Conservation (phyloP, 257 asterid genomes). For the Solanum phureja region DNA sequence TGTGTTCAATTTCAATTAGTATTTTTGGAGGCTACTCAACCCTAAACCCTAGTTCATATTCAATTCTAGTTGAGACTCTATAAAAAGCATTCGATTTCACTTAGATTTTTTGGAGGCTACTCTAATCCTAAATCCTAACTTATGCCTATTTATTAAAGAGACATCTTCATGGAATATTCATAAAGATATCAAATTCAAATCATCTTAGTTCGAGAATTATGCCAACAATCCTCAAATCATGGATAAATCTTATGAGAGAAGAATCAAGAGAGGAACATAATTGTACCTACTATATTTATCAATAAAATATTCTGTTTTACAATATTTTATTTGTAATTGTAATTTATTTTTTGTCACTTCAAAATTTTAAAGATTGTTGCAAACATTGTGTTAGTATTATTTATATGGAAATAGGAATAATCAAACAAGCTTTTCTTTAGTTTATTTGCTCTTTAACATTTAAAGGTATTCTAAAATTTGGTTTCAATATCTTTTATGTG, state of each 20-base stretch:
- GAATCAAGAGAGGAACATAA: neutral
- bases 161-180: too few species aligned
- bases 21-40: fast-evolving
- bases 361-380: neutral
- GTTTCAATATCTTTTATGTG: neutral
- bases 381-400: neutral
- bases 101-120: neutral
- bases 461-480: neutral
- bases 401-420: neutral
- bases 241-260: too few species aligned
- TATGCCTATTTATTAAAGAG: neutral
- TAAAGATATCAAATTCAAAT: too few species aligned
- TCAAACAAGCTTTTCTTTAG: neutral
- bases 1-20: neutral
- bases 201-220: too few species aligned
- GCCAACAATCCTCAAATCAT: too few species aligned
- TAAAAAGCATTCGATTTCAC: too few species aligned
- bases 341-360: too few species aligned
- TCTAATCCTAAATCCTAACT: too few species aligned
- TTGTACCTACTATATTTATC: fast-evolving
- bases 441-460: neutral
- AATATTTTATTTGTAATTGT: too few species aligned
- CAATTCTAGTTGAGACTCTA: too few species aligned
- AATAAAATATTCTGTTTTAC: too few species aligned
- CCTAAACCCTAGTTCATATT: neutral